phyloP scores from a whole-genome alignment of 768 basidiomycete genomes.

The Lenzites betulinus region DNA sequence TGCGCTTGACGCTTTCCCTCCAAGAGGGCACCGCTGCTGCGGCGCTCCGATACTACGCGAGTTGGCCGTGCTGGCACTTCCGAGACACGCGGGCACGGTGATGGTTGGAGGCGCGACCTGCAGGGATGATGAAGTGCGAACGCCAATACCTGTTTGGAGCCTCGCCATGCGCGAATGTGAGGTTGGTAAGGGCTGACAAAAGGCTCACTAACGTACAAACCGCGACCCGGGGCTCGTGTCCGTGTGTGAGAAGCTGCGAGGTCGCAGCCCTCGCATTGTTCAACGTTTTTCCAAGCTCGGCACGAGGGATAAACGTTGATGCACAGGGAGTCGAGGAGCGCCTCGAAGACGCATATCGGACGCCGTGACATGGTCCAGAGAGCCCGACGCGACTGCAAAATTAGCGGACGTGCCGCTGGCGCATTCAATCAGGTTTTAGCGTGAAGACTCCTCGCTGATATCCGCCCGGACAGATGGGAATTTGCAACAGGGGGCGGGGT shows the following conservation, averaged over 20 bases:
- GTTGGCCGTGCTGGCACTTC: neutral
- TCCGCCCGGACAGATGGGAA: neutral
- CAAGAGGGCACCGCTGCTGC: no score
- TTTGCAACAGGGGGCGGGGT: neutral
- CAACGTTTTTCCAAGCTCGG: neutral
- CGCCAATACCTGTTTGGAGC: neutral
- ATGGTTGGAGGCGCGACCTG: no score
- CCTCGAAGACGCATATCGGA: no score
- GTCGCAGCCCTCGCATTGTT: neutral
- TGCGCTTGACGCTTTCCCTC: no score
- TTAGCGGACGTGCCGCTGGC: neutral
- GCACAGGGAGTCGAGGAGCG: no score
- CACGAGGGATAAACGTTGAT: neutral
- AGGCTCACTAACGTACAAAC: neutral
- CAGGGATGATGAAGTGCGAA: neutral
- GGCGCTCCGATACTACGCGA: no score
- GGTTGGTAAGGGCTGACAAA: neutral
- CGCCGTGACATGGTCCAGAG: neutral
- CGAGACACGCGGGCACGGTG: no score
- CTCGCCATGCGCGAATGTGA: neutral
- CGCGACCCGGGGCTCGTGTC: neutral
- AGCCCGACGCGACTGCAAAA: neutral
- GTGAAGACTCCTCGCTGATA: neutral
- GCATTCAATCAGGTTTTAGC: neutral
- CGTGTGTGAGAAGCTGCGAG: neutral